Conservation (phyloP, 139 green algal genomes). For the Chlamydomonas sp. region DNA sequence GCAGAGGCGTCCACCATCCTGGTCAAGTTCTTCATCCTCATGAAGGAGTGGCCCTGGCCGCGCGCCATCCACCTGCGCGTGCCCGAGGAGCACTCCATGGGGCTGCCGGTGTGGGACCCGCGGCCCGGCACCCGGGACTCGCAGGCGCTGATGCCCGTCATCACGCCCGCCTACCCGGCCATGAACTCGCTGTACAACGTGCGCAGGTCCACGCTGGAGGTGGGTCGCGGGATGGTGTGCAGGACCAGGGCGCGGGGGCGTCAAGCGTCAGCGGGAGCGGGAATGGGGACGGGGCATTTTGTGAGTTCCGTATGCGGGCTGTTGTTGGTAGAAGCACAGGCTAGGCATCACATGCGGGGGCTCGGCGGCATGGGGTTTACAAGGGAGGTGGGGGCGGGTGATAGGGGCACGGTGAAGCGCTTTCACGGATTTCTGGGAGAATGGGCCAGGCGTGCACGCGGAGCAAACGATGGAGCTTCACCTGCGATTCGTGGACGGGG, state of each 20-base stretch:
- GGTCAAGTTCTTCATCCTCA: slow-evolving; percentile 21
- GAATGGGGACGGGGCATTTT: background rate
- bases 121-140: slow-evolving; percentile 76
- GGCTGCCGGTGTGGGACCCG: slow-evolving; percentile 86
- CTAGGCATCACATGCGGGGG: background rate
- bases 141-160: slow-evolving; percentile 94
- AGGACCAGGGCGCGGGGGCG: background rate
- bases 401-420: no score
- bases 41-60: slow-evolving; percentile 47
- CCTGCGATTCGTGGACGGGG: no score
- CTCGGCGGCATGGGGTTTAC: no score
- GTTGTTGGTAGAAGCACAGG: background rate
- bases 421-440: no score
- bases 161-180: slow-evolving; percentile 96
- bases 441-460: no score
- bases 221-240: slow-evolving; percentile 39
- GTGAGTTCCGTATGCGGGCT: background rate
- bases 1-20: background rate
- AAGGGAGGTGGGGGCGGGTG: no score
- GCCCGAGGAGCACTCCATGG: slow-evolving; percentile 40
- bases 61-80: slow-evolving; percentile 45
- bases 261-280: background rate
- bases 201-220: slow-evolving; percentile 68
- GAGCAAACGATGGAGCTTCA: no score
- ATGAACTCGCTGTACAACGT: slow-evolving; percentile 98